Evolutionary conservation across 1,284 basidiomycete species (phyloP).

Genomic region (Ceratobasidium sp.): DNA sequence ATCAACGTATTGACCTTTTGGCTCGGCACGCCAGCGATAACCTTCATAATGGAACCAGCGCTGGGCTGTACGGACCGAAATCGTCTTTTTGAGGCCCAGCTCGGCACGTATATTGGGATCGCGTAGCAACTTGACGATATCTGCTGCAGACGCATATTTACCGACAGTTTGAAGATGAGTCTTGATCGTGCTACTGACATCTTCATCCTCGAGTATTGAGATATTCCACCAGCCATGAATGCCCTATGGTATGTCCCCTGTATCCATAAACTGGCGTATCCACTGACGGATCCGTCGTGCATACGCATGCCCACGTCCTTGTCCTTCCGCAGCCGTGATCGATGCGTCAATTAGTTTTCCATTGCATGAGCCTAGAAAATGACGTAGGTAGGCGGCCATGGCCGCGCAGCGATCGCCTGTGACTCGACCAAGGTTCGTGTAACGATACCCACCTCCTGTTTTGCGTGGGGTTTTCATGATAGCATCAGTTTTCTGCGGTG

Average conservation of each 20-base stretch:
- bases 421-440: not conserved
- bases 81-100: slow-evolving; percentile 4
- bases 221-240: slow-evolving; percentile 20
- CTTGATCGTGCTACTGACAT: slow-evolving; percentile 31
- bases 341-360: slow-evolving; percentile 21
- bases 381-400: slow-evolving; percentile 21
- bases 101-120: not conserved
- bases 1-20: slow-evolving; percentile 47
- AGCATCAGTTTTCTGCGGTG: not conserved
- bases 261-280: slow-evolving; percentile 8
- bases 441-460: slow-evolving; percentile 3
- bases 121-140: slow-evolving; percentile 45
- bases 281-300: slow-evolving; percentile 3
- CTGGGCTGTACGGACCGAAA: slow-evolving; percentile 39
- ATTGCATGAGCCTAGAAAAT: not conserved
- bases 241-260: slow-evolving; percentile 16
- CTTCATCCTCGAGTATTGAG: slow-evolving; percentile 32
- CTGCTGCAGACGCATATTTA: slow-evolving; percentile 37
- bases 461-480: not conserved
- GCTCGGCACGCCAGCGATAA: slow-evolving; percentile 30
- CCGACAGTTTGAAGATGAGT: slow-evolving; percentile 42
- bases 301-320: not conserved
- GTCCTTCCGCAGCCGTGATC: not conserved
- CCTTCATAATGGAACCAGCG: slow-evolving; percentile 36
- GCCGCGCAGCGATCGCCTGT: not conserved